Evolutionary conservation across 306 rosid genomes (phyloP), one percentile per base, ranked within the genome.

Genomic region (Quercus suber): DNA sequence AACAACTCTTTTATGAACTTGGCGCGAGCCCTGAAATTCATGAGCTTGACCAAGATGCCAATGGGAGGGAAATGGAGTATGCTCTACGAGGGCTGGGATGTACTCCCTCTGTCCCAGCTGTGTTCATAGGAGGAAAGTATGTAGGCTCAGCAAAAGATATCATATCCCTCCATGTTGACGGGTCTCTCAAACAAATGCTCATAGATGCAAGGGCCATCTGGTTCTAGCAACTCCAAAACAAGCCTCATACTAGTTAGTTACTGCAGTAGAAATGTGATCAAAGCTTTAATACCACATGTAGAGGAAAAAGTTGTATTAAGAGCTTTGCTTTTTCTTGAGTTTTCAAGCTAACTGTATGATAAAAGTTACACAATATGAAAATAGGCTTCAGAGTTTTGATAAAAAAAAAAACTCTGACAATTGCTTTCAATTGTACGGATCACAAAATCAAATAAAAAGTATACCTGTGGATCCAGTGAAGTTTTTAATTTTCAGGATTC

Each of bases 1-100:
- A 91, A 87, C 84, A 92, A 69, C 97, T 93, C 4, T 93, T 96
- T 82, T 90, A 93, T 71, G 96, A 93, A 71, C 97, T 93, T 33
- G 99, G 99, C 7, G 99, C 98, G 18, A 96, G 97, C 83, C 98
- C 99, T 12, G 98, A 92, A 21, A 87, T 93, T 69, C 96, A 96
- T 58, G 99, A 96, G 86, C 85, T 96, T 45, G 99, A 96, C 78
- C 94, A 81, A 19, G 89, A 84, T 43, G 80, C 87, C 15, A 80
- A 86, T 82, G 99, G 99, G 21, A 90, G 86, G 80, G 98, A 96
- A 84, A 90, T 96, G 91, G 99, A 96, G 64, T 55, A 85, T 81
- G 99, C 99, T 71, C 73, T 96, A 56, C 80, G 87, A 79, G 83
- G 91, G 81, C 69, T 93, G 73, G 97, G 99, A 2, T 93, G 98